A percentile compares a stretch with the other conserved stretches of the same genome.
These are phyloP conservation scores for Wickerhamomyces chambardii DNA, from an alignment of 805 yeast genomes.

Conservation along the genomic window DNA sequence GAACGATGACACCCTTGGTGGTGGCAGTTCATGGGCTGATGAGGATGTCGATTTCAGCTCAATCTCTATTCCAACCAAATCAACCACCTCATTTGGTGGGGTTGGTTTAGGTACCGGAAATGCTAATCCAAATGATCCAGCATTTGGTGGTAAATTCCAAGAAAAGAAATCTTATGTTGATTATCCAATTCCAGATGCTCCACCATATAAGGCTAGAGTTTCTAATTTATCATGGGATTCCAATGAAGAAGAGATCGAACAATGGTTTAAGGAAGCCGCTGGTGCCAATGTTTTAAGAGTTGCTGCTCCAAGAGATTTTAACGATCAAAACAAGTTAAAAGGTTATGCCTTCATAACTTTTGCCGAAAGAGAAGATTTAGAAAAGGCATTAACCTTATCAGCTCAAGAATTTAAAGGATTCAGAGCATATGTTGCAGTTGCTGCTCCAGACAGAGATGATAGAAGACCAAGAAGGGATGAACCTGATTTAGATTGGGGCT, in stretches of 20 bases:
- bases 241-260: conserved; percentile 51
- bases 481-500: conserved; percentile 35
- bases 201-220: conserved; percentile 90
- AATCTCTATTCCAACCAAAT: conserved; percentile 30
- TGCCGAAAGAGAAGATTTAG: conserved; percentile 68
- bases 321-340: conserved; percentile 57
- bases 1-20: conserved; percentile 64
- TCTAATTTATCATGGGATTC: conserved; percentile 81
- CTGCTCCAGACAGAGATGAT: conserved; percentile 43
- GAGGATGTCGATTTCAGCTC: conserved; percentile 67
- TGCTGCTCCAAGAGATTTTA: conserved; percentile 62
- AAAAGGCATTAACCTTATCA: conserved; percentile 59
- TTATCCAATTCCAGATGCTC: conserved; percentile 80
- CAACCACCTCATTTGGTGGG: conserved; percentile 17
- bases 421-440: conserved; percentile 66
- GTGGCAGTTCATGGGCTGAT: conserved; percentile 79
- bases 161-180: conserved; percentile 45
- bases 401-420: conserved; percentile 69
- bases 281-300: conserved; percentile 48
- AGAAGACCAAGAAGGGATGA: conserved; percentile 23
- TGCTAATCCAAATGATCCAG: conserved; percentile 27
- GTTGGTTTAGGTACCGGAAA: conserved; percentile 19
- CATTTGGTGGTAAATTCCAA: conserved; percentile 28
- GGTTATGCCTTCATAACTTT: conserved; percentile 89
- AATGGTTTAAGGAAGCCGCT: conserved; percentile 50